Evolutionary conservation across 345 rosid species (phyloP).

Genomic region (Eucalyptus erythrocorys): DNA sequence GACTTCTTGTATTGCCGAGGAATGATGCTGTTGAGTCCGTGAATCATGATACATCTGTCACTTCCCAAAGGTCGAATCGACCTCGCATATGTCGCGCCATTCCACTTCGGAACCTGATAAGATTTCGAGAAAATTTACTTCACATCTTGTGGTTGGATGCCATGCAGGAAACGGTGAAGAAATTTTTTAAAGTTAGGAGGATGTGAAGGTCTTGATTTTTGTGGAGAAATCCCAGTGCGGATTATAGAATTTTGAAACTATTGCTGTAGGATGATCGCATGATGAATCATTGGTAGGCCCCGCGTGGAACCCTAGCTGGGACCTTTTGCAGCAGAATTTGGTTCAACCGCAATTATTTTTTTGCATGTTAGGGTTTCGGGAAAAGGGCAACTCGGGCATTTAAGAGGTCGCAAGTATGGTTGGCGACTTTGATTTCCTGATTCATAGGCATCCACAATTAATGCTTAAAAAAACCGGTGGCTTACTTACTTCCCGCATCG

Average conservation of each 20-base stretch:
- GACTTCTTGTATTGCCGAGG: neutral
- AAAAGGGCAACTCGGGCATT: neutral
- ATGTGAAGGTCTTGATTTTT: neutral
- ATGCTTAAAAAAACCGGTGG: neutral
- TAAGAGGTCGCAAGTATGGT: neutral
- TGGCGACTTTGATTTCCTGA: neutral
- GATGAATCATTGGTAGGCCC: neutral
- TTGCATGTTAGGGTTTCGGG: neutral
- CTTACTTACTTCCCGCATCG: neutral
- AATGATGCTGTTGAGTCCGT: neutral
- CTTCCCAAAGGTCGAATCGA: neutral
- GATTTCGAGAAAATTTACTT: neutral
- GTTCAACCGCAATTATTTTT: neutral
- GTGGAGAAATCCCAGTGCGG: neutral
- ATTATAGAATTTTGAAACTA: neutral
- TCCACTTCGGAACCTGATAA: fast-evolving
- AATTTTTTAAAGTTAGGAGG: neutral
- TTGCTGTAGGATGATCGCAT: neutral
- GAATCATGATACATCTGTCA: neutral
- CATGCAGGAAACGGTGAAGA: neutral
- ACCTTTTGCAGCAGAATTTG: neutral
- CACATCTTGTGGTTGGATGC: neutral
- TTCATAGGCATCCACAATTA: neutral
- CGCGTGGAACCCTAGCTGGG: neutral
- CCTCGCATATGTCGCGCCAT: neutral